Base-by-base conservation (phyloP, 306 rosid species). In the Trifolium repens region DNA sequence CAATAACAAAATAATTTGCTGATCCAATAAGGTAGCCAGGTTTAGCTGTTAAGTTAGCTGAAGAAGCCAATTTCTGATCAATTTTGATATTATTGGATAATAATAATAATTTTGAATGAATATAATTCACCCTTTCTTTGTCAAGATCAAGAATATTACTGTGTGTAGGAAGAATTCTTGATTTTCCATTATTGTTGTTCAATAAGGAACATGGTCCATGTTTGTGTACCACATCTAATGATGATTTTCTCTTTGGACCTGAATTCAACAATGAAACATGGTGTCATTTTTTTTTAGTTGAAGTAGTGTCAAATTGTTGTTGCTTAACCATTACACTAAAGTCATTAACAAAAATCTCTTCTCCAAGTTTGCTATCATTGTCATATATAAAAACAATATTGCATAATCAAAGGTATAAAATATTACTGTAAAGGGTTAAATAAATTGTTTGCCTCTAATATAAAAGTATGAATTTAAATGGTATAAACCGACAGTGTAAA, bases 121-220 rank as follows among this genome's bases (percentile, higher is more conserved):
- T 89, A 1, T 83, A 55, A 3, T 39, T 70, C 19, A 87, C 88
- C 3, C 93, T 83, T 50, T 74, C 59, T 74, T 71, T 24, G 72
- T 89, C 93, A 3, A 15, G 55, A 4, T 30, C 44, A 24, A 89
- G 81, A 77, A 89, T 83, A 4, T 83, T 75, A 50, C 62, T 61
- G 35, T 81, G 74, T 47, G 80, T 15, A 59, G 75, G 44, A 53
- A 68, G 19, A 4, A 7, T 19, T 22, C 5, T 30, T 30, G 34
- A 30, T 62, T 42, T 47, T 26, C 26, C 39, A 30, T 30, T 30
- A 3, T 30, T 30, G 34, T 71, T 50, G 17, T 73, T 72, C 8
- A 22, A 42, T 50, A 73, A 63, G 6, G 89, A 78, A 77, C 93
- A 89, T 42, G 93, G 88, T 10, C 93, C 91, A 37, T 87, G 82